Conservation (phyloP, 1,284 basidiomycete species). For the Malassezia sp. region DNA sequence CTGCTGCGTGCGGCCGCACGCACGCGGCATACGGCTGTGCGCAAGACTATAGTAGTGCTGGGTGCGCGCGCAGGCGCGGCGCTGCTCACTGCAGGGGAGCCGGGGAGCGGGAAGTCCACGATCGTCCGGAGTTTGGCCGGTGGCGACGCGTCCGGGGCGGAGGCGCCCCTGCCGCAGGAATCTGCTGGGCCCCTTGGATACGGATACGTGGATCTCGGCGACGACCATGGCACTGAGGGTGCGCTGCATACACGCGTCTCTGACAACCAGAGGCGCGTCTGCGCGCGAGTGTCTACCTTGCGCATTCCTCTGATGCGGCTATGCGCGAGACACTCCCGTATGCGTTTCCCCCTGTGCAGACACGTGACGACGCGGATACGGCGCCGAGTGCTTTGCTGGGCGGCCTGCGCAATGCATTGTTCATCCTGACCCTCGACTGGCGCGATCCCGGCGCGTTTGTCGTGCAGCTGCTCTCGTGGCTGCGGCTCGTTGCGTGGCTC, state of each 20-base stretch:
- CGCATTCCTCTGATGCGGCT: slow-evolving; percentile 64
- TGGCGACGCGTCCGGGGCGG: too few species aligned
- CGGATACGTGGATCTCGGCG: slow-evolving; percentile 34
- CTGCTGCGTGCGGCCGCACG: slow-evolving; percentile 9
- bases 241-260: not conserved
- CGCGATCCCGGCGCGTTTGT: slow-evolving; percentile 81
- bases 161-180: slow-evolving; percentile 2
- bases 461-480: slow-evolving; percentile 74
- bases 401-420: slow-evolving; percentile 63
- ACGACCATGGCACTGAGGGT: slow-evolving; percentile 34
- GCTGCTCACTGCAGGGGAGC: slow-evolving; percentile 3
- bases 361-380: slow-evolving; percentile 14
- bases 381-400: slow-evolving; percentile 22
- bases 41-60: slow-evolving; percentile 12
- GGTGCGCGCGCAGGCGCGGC: slow-evolving; percentile 1
- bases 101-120: slow-evolving; percentile 12
- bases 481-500: slow-evolving; percentile 48
- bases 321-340: slow-evolving; percentile 69
- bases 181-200: slow-evolving; percentile 21
- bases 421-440: slow-evolving; percentile 89
- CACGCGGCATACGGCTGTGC: slow-evolving; percentile 1
- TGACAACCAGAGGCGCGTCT: slow-evolving; percentile 20
- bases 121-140: too few species aligned
- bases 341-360: slow-evolving; percentile 57
- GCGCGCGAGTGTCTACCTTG: slow-evolving; percentile 68